Conservation (phyloP, 805 yeast genomes). For the Myxozyma kluyveri region DNA sequence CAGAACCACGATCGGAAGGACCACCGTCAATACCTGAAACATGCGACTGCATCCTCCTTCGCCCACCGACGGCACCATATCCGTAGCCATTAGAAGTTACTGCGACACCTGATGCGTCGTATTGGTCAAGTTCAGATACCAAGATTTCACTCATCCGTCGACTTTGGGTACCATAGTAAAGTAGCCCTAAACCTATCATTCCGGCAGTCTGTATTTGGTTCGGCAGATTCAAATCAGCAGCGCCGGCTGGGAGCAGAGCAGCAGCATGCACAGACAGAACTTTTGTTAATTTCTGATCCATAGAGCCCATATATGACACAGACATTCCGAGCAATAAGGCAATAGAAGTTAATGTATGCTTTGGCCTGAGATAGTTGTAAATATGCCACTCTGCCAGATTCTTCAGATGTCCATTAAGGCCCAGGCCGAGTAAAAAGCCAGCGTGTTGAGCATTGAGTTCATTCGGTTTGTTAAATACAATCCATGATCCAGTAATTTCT, state of each 20-base stretch:
- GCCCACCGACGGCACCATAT: not conserved
- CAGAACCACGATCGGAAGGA: not conserved
- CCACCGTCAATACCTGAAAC: not conserved
- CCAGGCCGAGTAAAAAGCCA: constrained; percentile 89
- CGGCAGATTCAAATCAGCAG: constrained; percentile 82
- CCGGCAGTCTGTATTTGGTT: constrained; percentile 88
- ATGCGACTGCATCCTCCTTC: not conserved
- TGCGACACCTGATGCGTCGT: constrained; percentile 20
- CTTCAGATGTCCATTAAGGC: constrained; percentile 83
- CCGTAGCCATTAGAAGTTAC: not conserved
- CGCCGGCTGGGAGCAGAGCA: constrained; percentile 86
- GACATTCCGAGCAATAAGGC: constrained; percentile 90
- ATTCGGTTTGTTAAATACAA: constrained; percentile 76
- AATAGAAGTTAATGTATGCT: constrained; percentile 76
- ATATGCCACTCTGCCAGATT: constrained; percentile 93
- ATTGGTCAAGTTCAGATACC: constrained; percentile 55
- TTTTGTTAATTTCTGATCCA: constrained; percentile 83
- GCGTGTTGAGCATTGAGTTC: constrained; percentile 81
- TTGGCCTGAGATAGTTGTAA: constrained; percentile 87
- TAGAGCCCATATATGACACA: constrained; percentile 76
- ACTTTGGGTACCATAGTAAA: constrained; percentile 75
- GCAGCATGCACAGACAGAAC: constrained; percentile 91
- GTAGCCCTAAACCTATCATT: constrained; percentile 79
- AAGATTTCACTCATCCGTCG: constrained; percentile 81
- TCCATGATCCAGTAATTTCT: constrained; percentile 86